Conservation (phyloP, 768 basidiomycete genomes). For the Boletales sp. region DNA sequence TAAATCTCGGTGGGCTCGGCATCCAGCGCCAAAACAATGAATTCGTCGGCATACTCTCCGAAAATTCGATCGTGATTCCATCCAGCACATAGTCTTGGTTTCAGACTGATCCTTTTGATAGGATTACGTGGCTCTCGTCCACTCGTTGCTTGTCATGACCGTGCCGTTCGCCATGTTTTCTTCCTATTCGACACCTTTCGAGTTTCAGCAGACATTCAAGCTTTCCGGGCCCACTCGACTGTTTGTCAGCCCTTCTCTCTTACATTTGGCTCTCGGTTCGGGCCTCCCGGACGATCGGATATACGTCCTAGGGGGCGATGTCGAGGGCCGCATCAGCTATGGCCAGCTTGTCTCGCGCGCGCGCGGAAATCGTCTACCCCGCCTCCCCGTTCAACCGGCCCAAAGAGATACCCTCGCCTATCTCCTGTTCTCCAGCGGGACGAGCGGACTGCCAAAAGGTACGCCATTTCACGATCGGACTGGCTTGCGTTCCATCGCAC, state of each 20-base stretch:
- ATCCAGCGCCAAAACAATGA: slow-evolving; percentile 45
- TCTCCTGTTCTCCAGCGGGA: slow-evolving; percentile 74
- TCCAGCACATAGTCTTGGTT: neutral
- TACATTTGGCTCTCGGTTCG: slow-evolving; percentile 39
- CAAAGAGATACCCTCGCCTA: slow-evolving; percentile 58
- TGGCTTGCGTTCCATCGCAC: neutral
- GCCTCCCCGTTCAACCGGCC: slow-evolving; percentile 43
- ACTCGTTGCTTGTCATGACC: no score
- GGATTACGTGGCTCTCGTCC: neutral
- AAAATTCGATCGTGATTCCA: slow-evolving; percentile 55
- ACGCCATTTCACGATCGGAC: neutral
- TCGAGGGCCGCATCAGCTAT: slow-evolving; percentile 41
- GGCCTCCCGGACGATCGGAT: slow-evolving; percentile 40
- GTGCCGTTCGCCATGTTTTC: no score
- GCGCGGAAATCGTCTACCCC: slow-evolving; percentile 35
- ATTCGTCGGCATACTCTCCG: slow-evolving; percentile 65
- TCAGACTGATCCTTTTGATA: no score
- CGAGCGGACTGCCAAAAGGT: slow-evolving; percentile 76
- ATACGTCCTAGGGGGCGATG: slow-evolving; percentile 44
- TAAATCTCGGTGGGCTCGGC: slow-evolving; percentile 53
- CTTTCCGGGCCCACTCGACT: slow-evolving; percentile 47
- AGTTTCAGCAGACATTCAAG: slow-evolving; percentile 49
- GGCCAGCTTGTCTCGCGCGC: slow-evolving; percentile 41
- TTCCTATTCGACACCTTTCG: slow-evolving; percentile 15
- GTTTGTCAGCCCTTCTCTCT: slow-evolving; percentile 47